Evolutionary conservation across 2,329 filamentous ascomycete genomes (phyloP).

Genomic region (Taxawa tesnikishii): DNA sequence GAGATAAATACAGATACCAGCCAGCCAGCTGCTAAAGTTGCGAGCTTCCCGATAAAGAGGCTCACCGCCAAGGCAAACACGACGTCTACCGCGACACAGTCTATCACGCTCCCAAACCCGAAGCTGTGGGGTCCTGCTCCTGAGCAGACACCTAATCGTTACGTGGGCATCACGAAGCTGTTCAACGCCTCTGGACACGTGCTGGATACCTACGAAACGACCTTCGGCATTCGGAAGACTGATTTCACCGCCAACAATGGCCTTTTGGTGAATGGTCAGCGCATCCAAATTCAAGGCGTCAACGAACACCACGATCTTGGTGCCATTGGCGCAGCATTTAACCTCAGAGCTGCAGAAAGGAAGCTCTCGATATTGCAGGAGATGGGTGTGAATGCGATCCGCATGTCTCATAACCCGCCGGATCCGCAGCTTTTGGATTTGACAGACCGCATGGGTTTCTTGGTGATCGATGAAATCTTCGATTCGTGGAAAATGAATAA

Average conservation of each 20-base stretch:
- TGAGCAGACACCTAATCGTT: conserved; percentile 33
- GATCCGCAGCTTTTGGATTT: too few relatives aligned
- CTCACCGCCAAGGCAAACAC: too few relatives aligned
- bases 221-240: conserved; percentile 37
- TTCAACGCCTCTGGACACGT: conserved; percentile 10
- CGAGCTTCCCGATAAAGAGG: too few relatives aligned
- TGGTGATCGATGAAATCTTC: too few relatives aligned
- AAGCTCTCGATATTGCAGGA: too few relatives aligned
- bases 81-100: conserved; percentile 21
- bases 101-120: conserved; percentile 26
- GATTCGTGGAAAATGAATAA: conserved; percentile 37
- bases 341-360: conserved; percentile 37
- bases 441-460: too few relatives aligned
- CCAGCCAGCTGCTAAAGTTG: too few relatives aligned
- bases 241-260: conserved; percentile 28
- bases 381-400: too few relatives aligned
- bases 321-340: conserved; percentile 38
- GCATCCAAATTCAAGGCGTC: conserved; percentile 32
- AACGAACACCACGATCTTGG: conserved; percentile 42
- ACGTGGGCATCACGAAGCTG: conserved; percentile 34
- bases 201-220: conserved; percentile 36
- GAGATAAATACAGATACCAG: too few relatives aligned
- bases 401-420: too few relatives aligned
- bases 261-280: conserved; percentile 34
- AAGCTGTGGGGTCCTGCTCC: conserved; percentile 38